phyloP scores from a whole-genome alignment of 2,329 filamentous ascomycete genomes.

The Pseudogymnoascus sp. region DNA sequence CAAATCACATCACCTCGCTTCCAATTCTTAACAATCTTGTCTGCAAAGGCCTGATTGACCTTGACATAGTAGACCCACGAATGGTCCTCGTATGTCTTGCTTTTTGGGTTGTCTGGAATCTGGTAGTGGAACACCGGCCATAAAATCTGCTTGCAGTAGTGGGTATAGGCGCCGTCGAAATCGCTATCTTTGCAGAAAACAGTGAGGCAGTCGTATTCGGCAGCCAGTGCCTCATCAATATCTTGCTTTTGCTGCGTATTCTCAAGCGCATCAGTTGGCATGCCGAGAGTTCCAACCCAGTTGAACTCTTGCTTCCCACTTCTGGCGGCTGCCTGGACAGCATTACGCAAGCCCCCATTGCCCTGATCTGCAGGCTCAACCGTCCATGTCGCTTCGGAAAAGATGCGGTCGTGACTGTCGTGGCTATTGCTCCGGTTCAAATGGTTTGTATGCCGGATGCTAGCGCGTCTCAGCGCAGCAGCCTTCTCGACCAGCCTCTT shows the following conservation, averaged over 20 bases:
- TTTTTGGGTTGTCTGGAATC: slow-evolving; percentile 95
- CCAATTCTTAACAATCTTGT: slow-evolving; percentile 84
- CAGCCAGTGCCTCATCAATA: slow-evolving; percentile 73
- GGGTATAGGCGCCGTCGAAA: slow-evolving; percentile 87
- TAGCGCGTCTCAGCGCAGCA: slow-evolving; percentile 47
- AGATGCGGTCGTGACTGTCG: slow-evolving; percentile 59
- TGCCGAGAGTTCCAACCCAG: slow-evolving; percentile 90
- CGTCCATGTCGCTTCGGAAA: slow-evolving; percentile 72
- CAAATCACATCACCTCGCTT: slow-evolving; percentile 89
- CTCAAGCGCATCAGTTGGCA: slow-evolving; percentile 81
- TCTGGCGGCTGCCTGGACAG: slow-evolving; percentile 67
- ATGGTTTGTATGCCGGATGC: slow-evolving; percentile 46
- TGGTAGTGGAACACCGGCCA: slow-evolving; percentile 99
- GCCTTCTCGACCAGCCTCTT: slow-evolving; percentile 47
- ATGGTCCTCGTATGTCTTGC: slow-evolving; percentile 95
- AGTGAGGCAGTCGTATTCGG: slow-evolving; percentile 72
- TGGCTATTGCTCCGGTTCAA: slow-evolving; percentile 52
- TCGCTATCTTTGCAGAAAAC: slow-evolving; percentile 87
- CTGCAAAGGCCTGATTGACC: slow-evolving; percentile 86
- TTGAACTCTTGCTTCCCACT: slow-evolving; percentile 65
- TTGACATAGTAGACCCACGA: slow-evolving; percentile 93
- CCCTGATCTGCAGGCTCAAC: slow-evolving; percentile 82
- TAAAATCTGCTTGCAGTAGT: slow-evolving; percentile 95
- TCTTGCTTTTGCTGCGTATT: slow-evolving; percentile 68
- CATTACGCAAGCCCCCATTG: slow-evolving; percentile 86